A percentile compares a stretch with the other conserved stretches of the same genome.
phyloP scores from a whole-genome alignment of 164 flowering plant species.

The Nelumbo lutea region DNA sequence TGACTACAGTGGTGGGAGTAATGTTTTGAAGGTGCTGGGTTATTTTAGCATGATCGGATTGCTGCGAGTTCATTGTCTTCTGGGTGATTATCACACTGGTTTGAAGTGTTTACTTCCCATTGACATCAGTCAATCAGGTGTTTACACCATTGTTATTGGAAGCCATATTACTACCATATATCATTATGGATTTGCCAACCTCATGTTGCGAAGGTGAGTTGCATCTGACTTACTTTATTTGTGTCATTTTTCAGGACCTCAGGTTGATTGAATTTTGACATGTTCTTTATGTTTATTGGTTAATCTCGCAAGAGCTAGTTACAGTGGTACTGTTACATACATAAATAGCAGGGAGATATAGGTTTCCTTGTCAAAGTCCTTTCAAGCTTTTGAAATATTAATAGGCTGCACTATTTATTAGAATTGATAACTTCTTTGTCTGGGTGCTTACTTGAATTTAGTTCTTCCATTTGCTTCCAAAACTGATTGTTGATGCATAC shows the following conservation, averaged over 20 bases:
- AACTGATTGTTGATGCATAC: too few relatives aligned
- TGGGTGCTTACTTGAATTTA: too few relatives aligned
- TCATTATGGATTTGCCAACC: conserved; percentile 95
- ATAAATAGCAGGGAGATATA: too few relatives aligned
- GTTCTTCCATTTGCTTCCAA: too few relatives aligned
- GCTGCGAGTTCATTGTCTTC: conserved; percentile 89
- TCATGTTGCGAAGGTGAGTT: conserved; percentile 88
- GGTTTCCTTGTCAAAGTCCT: too few relatives aligned
- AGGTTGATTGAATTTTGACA: neutral
- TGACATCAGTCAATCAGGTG: conserved; percentile 91
- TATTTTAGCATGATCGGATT: conserved; percentile 98
- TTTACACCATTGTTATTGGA: conserved; percentile 88
- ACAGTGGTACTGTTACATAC: too few relatives aligned
- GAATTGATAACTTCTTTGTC: too few relatives aligned
- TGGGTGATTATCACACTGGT: conserved; percentile 97
- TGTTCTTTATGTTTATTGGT: neutral
- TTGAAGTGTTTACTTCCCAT: conserved; percentile 87
- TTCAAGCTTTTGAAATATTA: too few relatives aligned
- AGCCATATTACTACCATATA: conserved; percentile 92
- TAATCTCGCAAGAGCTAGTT: too few relatives aligned
- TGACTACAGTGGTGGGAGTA: conserved; percentile 95
- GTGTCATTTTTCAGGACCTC: too few relatives aligned
- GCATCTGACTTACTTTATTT: neutral
- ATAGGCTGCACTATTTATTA: too few relatives aligned
- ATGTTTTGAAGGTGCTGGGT: conserved; percentile 94